Evolutionary conservation across 2,329 filamentous ascomycete genomes (phyloP).

Genomic region (Epichloe coenophiala): DNA sequence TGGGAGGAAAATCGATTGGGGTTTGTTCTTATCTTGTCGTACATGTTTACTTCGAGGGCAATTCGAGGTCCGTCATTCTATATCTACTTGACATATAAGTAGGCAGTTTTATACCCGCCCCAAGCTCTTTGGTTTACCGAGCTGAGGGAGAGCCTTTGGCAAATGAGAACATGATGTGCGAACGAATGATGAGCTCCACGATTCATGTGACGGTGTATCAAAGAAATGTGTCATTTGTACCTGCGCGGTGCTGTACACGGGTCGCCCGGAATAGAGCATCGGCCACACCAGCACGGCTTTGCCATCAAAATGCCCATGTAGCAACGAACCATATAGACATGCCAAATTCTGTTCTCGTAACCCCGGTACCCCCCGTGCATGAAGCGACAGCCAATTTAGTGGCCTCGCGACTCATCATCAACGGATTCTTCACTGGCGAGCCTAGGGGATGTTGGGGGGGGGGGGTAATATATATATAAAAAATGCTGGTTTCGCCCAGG

Average conservation of each 20-base stretch:
- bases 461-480: too few species aligned
- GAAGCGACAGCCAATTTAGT: not conserved
- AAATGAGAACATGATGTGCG: too few species aligned
- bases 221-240: not conserved
- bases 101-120: conserved; percentile 1
- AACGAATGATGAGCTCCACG: too few species aligned
- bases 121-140: not conserved
- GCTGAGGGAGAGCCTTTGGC: not conserved
- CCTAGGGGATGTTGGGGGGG: too few species aligned
- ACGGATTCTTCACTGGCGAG: too few species aligned
- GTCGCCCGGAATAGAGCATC: not conserved
- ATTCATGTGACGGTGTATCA: too few species aligned
- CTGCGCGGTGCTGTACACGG: not conserved
- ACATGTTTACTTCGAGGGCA: not conserved
- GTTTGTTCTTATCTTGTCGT: not conserved
- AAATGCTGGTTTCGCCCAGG: too few species aligned
- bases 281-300: not conserved
- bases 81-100: not conserved
- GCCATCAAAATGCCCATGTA: not conserved
- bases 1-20: not conserved
- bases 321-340: not conserved
- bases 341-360: not conserved
- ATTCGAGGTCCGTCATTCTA: not conserved
- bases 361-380: not conserved
- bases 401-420: too few species aligned